Conservation (phyloP, 1,284 basidiomycete genomes). For the Puccinia polysora region DNA sequence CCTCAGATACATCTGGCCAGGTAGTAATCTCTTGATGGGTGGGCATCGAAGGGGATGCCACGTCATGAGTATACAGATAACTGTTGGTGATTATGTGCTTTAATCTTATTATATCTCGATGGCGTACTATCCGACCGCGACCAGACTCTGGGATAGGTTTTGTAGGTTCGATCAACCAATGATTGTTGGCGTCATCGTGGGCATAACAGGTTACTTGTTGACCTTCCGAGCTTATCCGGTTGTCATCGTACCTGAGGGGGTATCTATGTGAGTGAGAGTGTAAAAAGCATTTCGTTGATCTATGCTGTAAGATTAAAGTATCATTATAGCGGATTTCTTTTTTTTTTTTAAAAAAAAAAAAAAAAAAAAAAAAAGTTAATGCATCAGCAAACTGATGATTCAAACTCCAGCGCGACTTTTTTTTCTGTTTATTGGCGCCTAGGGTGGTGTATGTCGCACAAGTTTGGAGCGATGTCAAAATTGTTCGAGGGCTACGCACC, state of each 20-base stretch:
- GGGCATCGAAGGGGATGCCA: slow-evolving; percentile 91
- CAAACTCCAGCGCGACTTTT: too few species aligned
- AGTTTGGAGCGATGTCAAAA: slow-evolving; percentile 45
- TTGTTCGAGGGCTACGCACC: slow-evolving; percentile 57
- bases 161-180: slow-evolving; percentile 92
- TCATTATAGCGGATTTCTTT: slow-evolving; percentile 91
- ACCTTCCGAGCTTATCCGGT: slow-evolving; percentile 89
- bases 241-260: slow-evolving; percentile 91
- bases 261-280: slow-evolving; percentile 89
- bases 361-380: slow-evolving; percentile 2
- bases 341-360: background rate
- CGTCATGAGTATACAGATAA: slow-evolving; percentile 87
- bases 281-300: slow-evolving; percentile 83
- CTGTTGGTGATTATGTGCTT: slow-evolving; percentile 80
- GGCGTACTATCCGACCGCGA: slow-evolving; percentile 77
- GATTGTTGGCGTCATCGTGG: slow-evolving; percentile 86
- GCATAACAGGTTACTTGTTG: slow-evolving; percentile 99
- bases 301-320: slow-evolving; percentile 79
- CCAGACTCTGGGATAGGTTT: slow-evolving; percentile 83
- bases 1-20: slow-evolving; percentile 57
- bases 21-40: slow-evolving; percentile 99
- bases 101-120: slow-evolving; percentile 82
- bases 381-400: too few species aligned
- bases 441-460: background rate
- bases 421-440: background rate